These are phyloP conservation scores for Fusarium keratoplasticum DNA, from an alignment of 2,329 filamentous ascomycete genomes.

Conservation along the genomic window DNA sequence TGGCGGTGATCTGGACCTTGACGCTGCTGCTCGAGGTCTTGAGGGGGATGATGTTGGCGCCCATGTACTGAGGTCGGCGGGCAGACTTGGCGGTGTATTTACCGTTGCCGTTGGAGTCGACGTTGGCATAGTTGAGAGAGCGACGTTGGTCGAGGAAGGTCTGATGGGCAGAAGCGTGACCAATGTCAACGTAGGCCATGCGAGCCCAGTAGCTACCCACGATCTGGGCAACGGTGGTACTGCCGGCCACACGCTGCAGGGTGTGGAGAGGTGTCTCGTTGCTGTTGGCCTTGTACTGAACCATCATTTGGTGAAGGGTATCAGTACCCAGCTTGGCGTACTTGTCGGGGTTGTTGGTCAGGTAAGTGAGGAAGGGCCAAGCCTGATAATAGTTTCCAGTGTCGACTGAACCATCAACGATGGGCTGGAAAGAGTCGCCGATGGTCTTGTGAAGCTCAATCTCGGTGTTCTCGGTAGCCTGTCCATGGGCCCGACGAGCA, in stretches of 20 bases:
- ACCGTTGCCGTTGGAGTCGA: slow-evolving; percentile 51
- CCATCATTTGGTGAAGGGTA: slow-evolving; percentile 57
- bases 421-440: slow-evolving; percentile 57
- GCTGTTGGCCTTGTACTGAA: slow-evolving; percentile 55
- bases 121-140: slow-evolving; percentile 56
- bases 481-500: slow-evolving; percentile 50
- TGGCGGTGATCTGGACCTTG: slow-evolving; percentile 48
- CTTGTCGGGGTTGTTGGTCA: slow-evolving; percentile 60
- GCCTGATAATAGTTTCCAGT: slow-evolving; percentile 62
- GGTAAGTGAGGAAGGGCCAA: slow-evolving; percentile 61
- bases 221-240: slow-evolving; percentile 51
- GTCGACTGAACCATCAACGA: slow-evolving; percentile 57
- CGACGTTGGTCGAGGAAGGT: slow-evolving; percentile 50
- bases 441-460: slow-evolving; percentile 58
- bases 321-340: slow-evolving; percentile 53
- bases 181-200: slow-evolving; percentile 65
- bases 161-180: slow-evolving; percentile 53
- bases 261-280: slow-evolving; percentile 62
- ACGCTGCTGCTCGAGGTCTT: slow-evolving; percentile 47
- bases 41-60: slow-evolving; percentile 60
- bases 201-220: slow-evolving; percentile 62
- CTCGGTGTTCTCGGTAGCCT: slow-evolving; percentile 49
- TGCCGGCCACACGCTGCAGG: slow-evolving; percentile 52
- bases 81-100: slow-evolving; percentile 56
- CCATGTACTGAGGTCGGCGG: slow-evolving; percentile 61